Evolutionary conservation across 2,329 filamentous ascomycete genomes (phyloP).

Genomic region (Penicillium sp.): DNA sequence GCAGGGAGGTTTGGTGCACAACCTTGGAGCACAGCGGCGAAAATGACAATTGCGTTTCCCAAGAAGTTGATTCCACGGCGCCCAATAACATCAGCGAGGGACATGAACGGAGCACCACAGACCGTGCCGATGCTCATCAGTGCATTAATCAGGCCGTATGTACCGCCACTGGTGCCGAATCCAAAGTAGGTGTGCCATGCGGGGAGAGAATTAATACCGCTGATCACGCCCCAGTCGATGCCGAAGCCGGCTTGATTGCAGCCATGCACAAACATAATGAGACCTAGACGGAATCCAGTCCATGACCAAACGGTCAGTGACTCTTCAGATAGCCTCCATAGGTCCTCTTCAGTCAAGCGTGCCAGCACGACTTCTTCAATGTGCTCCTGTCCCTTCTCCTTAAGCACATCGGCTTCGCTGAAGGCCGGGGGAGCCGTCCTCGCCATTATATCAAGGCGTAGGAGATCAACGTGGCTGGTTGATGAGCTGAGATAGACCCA

Average conservation of each 20-base stretch:
- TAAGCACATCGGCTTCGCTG: constrained; percentile 15
- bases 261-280: constrained; percentile 55
- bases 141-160: constrained; percentile 54
- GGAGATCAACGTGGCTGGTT: not conserved
- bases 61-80: constrained; percentile 57
- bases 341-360: constrained; percentile 55
- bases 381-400: constrained; percentile 29
- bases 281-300: constrained; percentile 50
- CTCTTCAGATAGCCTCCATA: constrained; percentile 51
- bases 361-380: constrained; percentile 55
- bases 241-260: constrained; percentile 58
- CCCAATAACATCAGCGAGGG: constrained; percentile 59
- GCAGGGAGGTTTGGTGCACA: constrained; percentile 35
- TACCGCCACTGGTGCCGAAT: constrained; percentile 49
- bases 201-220: constrained; percentile 53
- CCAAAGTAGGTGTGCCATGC: constrained; percentile 55
- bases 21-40: constrained; percentile 51
- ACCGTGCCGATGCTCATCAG: constrained; percentile 57
- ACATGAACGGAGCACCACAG: constrained; percentile 57
- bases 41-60: constrained; percentile 54
- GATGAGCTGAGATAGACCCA: not conserved
- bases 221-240: constrained; percentile 59
- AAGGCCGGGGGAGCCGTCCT: constrained; percentile 11
- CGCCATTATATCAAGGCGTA: constrained; percentile 9
- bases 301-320: constrained; percentile 50